Base-by-base conservation (phyloP, 2,329 filamentous ascomycete species). In the Fusarium buxicola region DNA sequence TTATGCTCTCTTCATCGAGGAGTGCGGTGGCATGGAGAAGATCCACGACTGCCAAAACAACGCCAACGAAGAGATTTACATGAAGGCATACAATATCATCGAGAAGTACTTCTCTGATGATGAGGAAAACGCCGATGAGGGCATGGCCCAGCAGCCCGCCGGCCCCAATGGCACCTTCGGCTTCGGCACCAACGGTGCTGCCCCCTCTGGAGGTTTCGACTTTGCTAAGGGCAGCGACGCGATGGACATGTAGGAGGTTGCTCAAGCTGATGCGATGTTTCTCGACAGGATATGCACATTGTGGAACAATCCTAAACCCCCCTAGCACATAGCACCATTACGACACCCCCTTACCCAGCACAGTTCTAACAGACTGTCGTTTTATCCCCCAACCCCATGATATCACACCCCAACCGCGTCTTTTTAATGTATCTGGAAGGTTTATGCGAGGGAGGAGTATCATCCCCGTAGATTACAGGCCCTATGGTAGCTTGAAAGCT, bases 41-140 rank as follows among this genome's bases (percentile, higher is more conserved):
- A 98, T 99, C 71, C 95, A 99, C 81, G 94, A 98, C 72, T 98
- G 95, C 87, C 95, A 99, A 84, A 97, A 96, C 84, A 99, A 99
- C 74, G 94, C 94, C 83, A 99, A 99, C 81, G 95, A 99, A 82
- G 95, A 99, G 81, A 99, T 99, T 72, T 99, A 99, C 86, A 98
- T 99, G 94, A 99, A 99, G 88, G 95, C 95, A 0, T 99, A 98
- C 86, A 98, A 96, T 86, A 99, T 99, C 80, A 99, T 99, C 69
- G 95, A 99, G 86, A 97, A 97, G 84, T 99, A 99, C 86, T 99
- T 99, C 83, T 97, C 94, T 0, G 95, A 99, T 73, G 95, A 99
- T 69, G 95, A 98, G 53, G 95, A 96, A 75, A 93, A 94, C 72
- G 93, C 93, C 69, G 92, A 93, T 62, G 92, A 96, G 72, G 82